A percentile compares a stretch with the other conserved stretches of the same genome.
phyloP scores from a whole-genome alignment of 1,284 basidiomycete species.

The Pyrrhoderma lamaoense region DNA sequence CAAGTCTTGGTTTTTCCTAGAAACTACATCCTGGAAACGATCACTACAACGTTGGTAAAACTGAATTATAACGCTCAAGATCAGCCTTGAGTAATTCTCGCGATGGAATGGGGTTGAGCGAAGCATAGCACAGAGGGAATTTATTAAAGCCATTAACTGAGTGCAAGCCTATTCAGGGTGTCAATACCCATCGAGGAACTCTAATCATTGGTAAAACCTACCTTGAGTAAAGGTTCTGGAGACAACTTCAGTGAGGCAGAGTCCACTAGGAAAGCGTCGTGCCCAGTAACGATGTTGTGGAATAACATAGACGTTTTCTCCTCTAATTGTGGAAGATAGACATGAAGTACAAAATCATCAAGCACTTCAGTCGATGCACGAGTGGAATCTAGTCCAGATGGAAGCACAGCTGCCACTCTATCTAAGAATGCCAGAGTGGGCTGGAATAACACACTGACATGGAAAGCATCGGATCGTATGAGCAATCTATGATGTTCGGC shows the following conservation, averaged over 20 bases:
- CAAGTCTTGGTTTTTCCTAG: slow-evolving; percentile 33
- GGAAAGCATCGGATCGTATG: slow-evolving; percentile 90
- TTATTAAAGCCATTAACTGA: slow-evolving; percentile 84
- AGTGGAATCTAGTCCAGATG: slow-evolving; percentile 65
- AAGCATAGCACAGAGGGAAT: slow-evolving; percentile 90
- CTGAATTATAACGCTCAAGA: slow-evolving; percentile 92
- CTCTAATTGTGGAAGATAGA: slow-evolving; percentile 92
- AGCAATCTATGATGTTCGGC: slow-evolving; percentile 78
- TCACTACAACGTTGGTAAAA: slow-evolving; percentile 94
- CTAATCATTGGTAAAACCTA: slow-evolving; percentile 23
- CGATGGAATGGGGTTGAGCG: slow-evolving; percentile 92
- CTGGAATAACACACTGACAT: slow-evolving; percentile 89
- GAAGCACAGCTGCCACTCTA: slow-evolving; percentile 64
- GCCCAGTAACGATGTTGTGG: slow-evolving; percentile 79
- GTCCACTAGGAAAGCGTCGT: slow-evolving; percentile 82
- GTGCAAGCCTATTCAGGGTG: slow-evolving; percentile 54
- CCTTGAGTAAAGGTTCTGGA: slow-evolving; percentile 73
- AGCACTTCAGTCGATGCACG: slow-evolving; percentile 70
- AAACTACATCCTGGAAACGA: slow-evolving; percentile 72
- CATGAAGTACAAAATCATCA: slow-evolving; percentile 91
- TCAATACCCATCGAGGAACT: background rate
- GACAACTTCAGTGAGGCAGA: slow-evolving; percentile 55
- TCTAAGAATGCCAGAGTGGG: slow-evolving; percentile 86
- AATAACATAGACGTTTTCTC: slow-evolving; percentile 89
- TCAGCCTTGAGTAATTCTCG: slow-evolving; percentile 90